Base-by-base conservation (phyloP, 2,329 filamentous ascomycete species). In the Colletotrichum costaricense region DNA sequence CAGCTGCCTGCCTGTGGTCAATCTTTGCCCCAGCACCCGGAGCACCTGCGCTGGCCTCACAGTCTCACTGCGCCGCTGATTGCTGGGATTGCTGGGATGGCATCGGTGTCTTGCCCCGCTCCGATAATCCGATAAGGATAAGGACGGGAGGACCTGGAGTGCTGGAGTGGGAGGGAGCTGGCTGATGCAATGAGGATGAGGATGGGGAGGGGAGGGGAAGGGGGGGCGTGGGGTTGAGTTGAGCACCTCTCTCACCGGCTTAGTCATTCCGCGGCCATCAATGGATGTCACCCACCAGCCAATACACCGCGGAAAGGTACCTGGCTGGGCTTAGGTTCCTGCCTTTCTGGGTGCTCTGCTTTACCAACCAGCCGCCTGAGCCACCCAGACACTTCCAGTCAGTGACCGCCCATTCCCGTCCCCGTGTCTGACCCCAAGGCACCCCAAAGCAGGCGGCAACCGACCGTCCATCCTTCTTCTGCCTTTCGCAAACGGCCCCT, bases 351-450 rank as follows among this genome's bases (percentile, higher is more conserved):
- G 69, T 67, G 56, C 67, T 26, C n/a, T 19, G 56, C 67, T 26
- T 28, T 19, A 42, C n/a, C 67, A 57, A 28, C 67, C 67, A 63
- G 63, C 24, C 62, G 72, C 72, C 68, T 64, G 62, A 71, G 62
- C 68, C 57, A 71, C 71, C 62, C 63, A 59, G 54, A 42, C 63
- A 74, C 52, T 56, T 63, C 33, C 68, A 63, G 64, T 64, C 58
- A 74, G 65, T 74, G 73, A 74, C 74, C 72, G 72, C 74, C 74
- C 73, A 74, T 75, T 74, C 55, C 67, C 63, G 26, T 74, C 73
- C 66, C 65, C 68, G 42, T 62, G 63, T 73, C 71, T 71, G 71
- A 73, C 55, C 62, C 69, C 58, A 62, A 70, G 54, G 56, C 60
- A 64, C 62, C 63, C 70, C 70, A 73, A 67, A 73, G 74, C 62